Evolutionary conservation across 768 basidiomycete genomes (phyloP), one percentile per base, ranked within the genome.

Genomic region (Termitomyces sp.): DNA sequence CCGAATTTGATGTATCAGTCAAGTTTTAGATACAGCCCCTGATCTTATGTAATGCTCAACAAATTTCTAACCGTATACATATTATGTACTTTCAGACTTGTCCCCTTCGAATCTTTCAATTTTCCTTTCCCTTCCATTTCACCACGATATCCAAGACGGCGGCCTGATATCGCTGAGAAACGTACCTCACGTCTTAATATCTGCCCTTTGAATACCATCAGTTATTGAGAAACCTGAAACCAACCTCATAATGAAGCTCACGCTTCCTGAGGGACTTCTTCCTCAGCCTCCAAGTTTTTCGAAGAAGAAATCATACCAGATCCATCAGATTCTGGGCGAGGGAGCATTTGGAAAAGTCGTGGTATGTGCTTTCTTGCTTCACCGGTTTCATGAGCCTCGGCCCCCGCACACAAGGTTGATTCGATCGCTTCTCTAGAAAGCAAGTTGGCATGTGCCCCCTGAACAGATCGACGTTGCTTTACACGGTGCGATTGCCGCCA

Each of bases 281-380:
- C 84, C 86, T 0, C 93, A 96, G 64, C 94, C 94, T 0, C 78
- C 89, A 0, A 92, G 89, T 55, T 95, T 91, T 68, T 71, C 68
- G 60, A 94, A 94, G 80, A 97, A 96, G 78, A 91, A 88, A 70
- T 67, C 76, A 23, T 92, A 93, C 63, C 86, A 86, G 58, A 72
- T 89, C 1, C 83, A 88, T 57, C 79, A 86, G 30, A 76, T 84
- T 4, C 75, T 95, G 4, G 94, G 94, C 5, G 78, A 79, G 14
- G 94, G 94, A 3, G 86, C 92, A 0, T 97, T 96, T 71, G 94
- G 94, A 26, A 91, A 92, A 68, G 96, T 98, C 48, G 78, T 93
- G 69, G 88, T 91, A 64, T 40, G 58, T 59, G 50, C n/a, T n/a
- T 50, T 43, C 15, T 35, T 45, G 17, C 49, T 37, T 45, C 21